Evolutionary conservation across 768 basidiomycete species (phyloP).

Genomic region (Coprinopsis strossmayeri): DNA sequence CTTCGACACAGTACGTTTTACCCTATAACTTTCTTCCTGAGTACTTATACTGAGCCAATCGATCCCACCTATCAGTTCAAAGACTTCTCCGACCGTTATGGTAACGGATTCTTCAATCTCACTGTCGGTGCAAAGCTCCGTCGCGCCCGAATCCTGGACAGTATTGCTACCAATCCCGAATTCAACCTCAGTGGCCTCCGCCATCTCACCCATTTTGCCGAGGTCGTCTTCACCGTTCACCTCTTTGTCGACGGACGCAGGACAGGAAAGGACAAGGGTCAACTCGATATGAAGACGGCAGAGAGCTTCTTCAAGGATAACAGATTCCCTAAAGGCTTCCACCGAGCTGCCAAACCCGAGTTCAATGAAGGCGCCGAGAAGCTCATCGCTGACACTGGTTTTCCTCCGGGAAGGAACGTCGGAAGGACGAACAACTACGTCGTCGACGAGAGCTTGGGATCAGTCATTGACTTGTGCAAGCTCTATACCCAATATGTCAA

Average conservation of each 20-base stretch:
- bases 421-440: slow-evolving; percentile 10
- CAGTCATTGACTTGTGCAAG: too few species aligned
- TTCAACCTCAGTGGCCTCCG: slow-evolving; percentile 14
- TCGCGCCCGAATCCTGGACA: slow-evolving; percentile 14
- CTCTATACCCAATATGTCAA: too few species aligned
- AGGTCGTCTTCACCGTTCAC: slow-evolving; percentile 11
- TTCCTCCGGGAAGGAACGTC: slow-evolving; percentile 13
- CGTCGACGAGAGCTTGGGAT: too few species aligned
- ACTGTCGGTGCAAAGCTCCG: slow-evolving; percentile 13
- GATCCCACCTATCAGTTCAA: slow-evolving; percentile 5
- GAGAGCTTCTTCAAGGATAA: slow-evolving; percentile 15
- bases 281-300: slow-evolving; percentile 10
- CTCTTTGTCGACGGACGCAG: slow-evolving; percentile 16
- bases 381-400: slow-evolving; percentile 2
- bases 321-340: slow-evolving; percentile 12
- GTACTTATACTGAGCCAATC: neutral
- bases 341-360: slow-evolving; percentile 4
- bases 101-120: slow-evolving; percentile 15
- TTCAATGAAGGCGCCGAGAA: neutral
- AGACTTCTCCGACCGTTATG: slow-evolving; percentile 14
- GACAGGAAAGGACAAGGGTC: slow-evolving; percentile 1
- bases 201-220: slow-evolving; percentile 15
- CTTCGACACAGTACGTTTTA: slow-evolving; percentile 13
- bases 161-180: slow-evolving; percentile 14
- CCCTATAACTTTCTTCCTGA: too few species aligned